Conservation (phyloP, 805 yeast genomes). For the Barnettozyma salicaria region DNA sequence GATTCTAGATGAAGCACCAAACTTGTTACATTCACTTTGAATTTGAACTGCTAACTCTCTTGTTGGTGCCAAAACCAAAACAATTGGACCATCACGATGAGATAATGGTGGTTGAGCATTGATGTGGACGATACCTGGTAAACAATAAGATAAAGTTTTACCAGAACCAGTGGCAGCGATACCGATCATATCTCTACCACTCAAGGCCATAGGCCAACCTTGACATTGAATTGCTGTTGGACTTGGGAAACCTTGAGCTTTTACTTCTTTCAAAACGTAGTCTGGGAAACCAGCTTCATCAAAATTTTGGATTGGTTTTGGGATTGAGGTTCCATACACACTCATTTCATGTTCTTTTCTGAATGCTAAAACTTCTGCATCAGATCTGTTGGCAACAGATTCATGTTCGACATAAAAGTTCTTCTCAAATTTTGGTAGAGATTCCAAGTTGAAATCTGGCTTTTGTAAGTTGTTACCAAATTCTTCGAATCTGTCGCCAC, state of each 20-base stretch:
- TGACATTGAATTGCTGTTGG: slow-evolving; percentile 98
- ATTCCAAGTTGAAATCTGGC: slow-evolving; percentile 76
- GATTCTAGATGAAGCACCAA: slow-evolving; percentile 86
- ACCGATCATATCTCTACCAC: slow-evolving; percentile 99
- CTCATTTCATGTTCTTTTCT: slow-evolving; percentile 85
- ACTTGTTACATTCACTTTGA: slow-evolving; percentile 92
- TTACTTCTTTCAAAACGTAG: slow-evolving; percentile 83
- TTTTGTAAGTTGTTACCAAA: slow-evolving; percentile 53
- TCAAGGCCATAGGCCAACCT: slow-evolving; percentile 99
- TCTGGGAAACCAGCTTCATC: slow-evolving; percentile 98
- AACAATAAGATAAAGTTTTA: slow-evolving; percentile 93
- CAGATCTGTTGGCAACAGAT: slow-evolving; percentile 66
- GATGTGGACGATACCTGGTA: slow-evolving; percentile 95
- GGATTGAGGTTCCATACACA: slow-evolving; percentile 75
- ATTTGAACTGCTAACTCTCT: slow-evolving; percentile 98
- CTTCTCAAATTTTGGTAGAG: slow-evolving; percentile 87
- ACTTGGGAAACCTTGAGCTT: slow-evolving; percentile 83
- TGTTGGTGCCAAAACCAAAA: slow-evolving; percentile 92
- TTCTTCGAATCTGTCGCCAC: slow-evolving; percentile 38
- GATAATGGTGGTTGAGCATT: slow-evolving; percentile 93
- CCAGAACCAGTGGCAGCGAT: slow-evolving; percentile 99
- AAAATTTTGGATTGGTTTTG: slow-evolving; percentile 86
- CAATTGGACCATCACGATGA: slow-evolving; percentile 97
- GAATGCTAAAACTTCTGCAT: slow-evolving; percentile 65
- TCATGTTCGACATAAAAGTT: slow-evolving; percentile 89